Percentiles rank a stretch among this genome's conserved stretches.
Conservation (phyloP, 78 protist species). For the slime mould (Dictyostelium discoideum) region dicty_2.7 NC_007088.5:4579001-4579500, state of each 20-base stretch:
- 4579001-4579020: too few species aligned
- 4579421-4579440: background rate
- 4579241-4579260: background rate
- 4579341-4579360: constrained; percentile 17
- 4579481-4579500: background rate
- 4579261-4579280: too few species aligned
- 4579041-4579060: too few species aligned
- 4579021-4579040: too few species aligned
- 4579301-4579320: background rate
- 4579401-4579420: background rate
- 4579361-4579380: background rate
- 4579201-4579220: constrained; percentile 62
- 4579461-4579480: background rate
- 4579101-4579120: too few species aligned
- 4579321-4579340: constrained; percentile 22
- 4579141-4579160: constrained; percentile 41
- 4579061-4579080: too few species aligned
- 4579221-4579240: constrained; percentile 51
- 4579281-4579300: background rate
- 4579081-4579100: too few species aligned
- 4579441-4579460: background rate
- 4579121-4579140: background rate
- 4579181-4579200: constrained; percentile 61
- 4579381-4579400: background rate
- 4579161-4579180: constrained; percentile 50